Evolutionary conservation across 805 yeast genomes (phyloP), one percentile per base, ranked within the genome.

Genomic region (Candida manassasensis): DNA sequence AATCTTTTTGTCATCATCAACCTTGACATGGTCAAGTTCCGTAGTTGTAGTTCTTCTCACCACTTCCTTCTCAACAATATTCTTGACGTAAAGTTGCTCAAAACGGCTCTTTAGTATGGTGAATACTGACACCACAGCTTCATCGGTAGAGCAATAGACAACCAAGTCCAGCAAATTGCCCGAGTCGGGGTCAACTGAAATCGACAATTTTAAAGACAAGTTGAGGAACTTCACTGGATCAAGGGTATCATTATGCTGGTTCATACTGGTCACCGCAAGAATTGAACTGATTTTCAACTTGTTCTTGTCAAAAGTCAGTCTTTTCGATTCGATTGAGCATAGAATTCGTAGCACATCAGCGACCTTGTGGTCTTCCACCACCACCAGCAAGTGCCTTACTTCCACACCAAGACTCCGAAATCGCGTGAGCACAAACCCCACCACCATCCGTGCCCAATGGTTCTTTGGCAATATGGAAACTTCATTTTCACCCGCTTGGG

Each of bases 241-340:
- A 41, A 44, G 6, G 45, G 3, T 4, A 59, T 28, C 4, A 52
- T 4, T 14, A 48, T 39, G 30, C 38, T 38, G 16, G 40, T 38
- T 2, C 7, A 26, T n/a, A 21, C 35, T 29, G 1, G 36, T 42
- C 6, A 46, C 3, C 15, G 14, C 21, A 19, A 45, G n/a, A n/a
- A n/a, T n/a, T n/a, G n/a, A n/a, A n/a, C n/a, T n/a, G n/a, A n/a
- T n/a, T n/a, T n/a, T n/a, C n/a, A n/a, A n/a, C n/a, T n/a, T n/a
- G n/a, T n/a, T n/a, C n/a, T n/a, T n/a, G n/a, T n/a, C n/a, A n/a
- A n/a, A n/a, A n/a, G n/a, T n/a, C n/a, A n/a, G n/a, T n/a, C n/a
- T n/a, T n/a, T n/a, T n/a, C n/a, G n/a, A n/a, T n/a, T n/a, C n/a
- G n/a, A n/a, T n/a, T n/a, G n/a, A n/a, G n/a, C n/a, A n/a, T n/a